Evolutionary conservation across 768 basidiomycete species (phyloP).

Genomic region (Phylloporus sp.): DNA sequence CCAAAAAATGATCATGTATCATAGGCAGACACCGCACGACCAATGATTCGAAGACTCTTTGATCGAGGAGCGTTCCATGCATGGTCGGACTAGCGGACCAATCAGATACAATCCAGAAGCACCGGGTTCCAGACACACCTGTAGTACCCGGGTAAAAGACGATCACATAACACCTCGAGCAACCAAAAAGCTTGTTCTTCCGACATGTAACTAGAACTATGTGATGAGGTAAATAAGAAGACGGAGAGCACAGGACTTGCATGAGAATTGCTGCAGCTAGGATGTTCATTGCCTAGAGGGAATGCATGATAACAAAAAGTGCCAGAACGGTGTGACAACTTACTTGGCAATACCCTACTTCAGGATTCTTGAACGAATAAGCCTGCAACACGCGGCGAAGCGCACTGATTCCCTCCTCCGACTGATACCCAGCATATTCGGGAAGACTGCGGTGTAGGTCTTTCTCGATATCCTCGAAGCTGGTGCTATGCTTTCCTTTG

Average conservation of each 20-base stretch:
- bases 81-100: conserved; percentile 73
- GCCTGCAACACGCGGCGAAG: conserved; percentile 89
- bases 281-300: conserved; percentile 88
- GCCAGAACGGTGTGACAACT: conserved; percentile 9
- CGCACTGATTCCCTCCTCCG: conserved; percentile 77
- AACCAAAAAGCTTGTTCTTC: conserved; percentile 99
- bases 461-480: conserved; percentile 98
- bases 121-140: conserved; percentile 46
- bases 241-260: conserved; percentile 37
- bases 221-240: conserved; percentile 6
- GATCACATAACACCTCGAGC: conserved; percentile 89
- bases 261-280: conserved; percentile 92
- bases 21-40: conserved; percentile 87
- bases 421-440: conserved; percentile 95
- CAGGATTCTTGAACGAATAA: conserved; percentile 93
- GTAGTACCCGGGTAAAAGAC: conserved; percentile 95
- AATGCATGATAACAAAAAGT: not conserved
- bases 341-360: conserved; percentile 92
- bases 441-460: conserved; percentile 94
- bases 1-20: conserved; percentile 88
- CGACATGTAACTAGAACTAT: conserved; percentile 79
- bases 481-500: conserved; percentile 72
- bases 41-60: conserved; percentile 93
- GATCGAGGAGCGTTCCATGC: conserved; percentile 98
- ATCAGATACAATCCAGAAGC: conserved; percentile 3